Percentiles rank a stretch among this genome's conserved stretches.
Evolutionary conservation across 2,329 filamentous ascomycete species (phyloP).

Genomic region (Ophiocordyceps polyrhachis-furcata): DNA sequence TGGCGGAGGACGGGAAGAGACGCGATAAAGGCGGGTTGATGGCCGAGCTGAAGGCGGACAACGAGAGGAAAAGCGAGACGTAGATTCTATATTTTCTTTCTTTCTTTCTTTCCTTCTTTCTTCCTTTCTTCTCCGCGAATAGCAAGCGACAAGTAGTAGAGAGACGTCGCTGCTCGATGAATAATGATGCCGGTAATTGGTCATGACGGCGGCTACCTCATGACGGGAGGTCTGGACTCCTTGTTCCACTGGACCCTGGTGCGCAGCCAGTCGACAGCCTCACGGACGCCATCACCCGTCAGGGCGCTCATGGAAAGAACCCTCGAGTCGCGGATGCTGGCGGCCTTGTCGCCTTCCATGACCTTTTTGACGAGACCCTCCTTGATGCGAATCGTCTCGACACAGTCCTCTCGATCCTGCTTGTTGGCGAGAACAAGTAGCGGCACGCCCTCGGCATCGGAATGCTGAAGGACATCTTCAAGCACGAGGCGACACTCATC

Average conservation of each 20-base stretch:
- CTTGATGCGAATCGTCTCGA: constrained; percentile 94
- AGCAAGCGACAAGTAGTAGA: background rate
- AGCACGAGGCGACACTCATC: constrained; percentile 81
- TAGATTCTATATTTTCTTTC: background rate
- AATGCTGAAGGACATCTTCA: constrained; percentile 73
- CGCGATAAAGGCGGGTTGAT: constrained; percentile 63
- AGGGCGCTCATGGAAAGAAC: constrained; percentile 87
- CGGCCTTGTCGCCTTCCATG: constrained; percentile 82
- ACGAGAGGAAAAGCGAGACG: constrained; percentile 39
- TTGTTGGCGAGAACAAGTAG: constrained; percentile 90
- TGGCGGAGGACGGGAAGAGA: constrained; percentile 62
- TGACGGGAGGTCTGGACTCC: constrained; percentile 75
- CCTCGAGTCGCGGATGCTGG: constrained; percentile 70
- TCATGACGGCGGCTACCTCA: constrained; percentile 45
- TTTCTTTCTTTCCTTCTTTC: background rate
- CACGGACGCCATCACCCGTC: constrained; percentile 68
- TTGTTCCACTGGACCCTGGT: constrained; percentile 93
- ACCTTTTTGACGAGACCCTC: constrained; percentile 90
- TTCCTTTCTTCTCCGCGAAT: background rate
- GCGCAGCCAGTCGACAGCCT: constrained; percentile 94
- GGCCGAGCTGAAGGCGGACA: constrained; percentile 65
- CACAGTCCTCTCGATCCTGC: constrained; percentile 91
- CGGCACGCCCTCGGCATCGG: constrained; percentile 80
- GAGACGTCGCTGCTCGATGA: background rate
- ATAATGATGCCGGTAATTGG: background rate